A percentile compares a stretch with the other conserved stretches of the same genome.
Conservation (phyloP, 257 asterid genomes). For the Mitragyna speciosa region DNA sequence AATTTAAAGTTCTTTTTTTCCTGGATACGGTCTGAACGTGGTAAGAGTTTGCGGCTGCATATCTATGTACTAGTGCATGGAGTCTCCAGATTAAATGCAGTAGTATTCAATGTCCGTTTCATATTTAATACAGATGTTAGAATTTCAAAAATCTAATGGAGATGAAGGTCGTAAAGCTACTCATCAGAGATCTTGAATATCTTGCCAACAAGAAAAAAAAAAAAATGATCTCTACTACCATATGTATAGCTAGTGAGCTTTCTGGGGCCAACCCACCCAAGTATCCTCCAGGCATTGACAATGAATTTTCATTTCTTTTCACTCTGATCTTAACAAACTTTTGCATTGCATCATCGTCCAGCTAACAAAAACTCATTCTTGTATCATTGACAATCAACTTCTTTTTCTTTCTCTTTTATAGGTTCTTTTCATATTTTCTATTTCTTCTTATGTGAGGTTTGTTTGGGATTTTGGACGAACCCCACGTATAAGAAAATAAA, state of each 20-base stretch:
- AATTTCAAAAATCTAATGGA: neutral
- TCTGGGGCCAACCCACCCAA: conserved; percentile 9
- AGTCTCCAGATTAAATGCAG: neutral
- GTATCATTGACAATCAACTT: no score
- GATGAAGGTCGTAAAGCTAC: conserved; percentile 1
- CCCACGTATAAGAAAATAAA: no score
- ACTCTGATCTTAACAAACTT: neutral
- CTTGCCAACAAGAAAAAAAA: neutral
- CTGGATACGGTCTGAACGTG: conserved; percentile 11
- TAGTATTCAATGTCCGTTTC: neutral
- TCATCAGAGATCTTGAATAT: neutral
- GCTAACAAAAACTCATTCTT: neutral
- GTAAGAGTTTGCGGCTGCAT: conserved; percentile 1
- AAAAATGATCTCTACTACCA: neutral
- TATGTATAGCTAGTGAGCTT: neutral
- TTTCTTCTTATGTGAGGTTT: neutral
- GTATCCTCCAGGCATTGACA: neutral
- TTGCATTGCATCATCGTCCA: neutral
- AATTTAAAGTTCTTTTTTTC: neutral
- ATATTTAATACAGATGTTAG: neutral
- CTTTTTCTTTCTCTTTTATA: neutral
- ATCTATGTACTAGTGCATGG: neutral
- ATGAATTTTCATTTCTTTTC: neutral
- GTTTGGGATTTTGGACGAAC: neutral
- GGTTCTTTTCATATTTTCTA: no score